Conservation (phyloP, 2,329 filamentous ascomycete genomes). For the Venturia carpophila region DNA sequence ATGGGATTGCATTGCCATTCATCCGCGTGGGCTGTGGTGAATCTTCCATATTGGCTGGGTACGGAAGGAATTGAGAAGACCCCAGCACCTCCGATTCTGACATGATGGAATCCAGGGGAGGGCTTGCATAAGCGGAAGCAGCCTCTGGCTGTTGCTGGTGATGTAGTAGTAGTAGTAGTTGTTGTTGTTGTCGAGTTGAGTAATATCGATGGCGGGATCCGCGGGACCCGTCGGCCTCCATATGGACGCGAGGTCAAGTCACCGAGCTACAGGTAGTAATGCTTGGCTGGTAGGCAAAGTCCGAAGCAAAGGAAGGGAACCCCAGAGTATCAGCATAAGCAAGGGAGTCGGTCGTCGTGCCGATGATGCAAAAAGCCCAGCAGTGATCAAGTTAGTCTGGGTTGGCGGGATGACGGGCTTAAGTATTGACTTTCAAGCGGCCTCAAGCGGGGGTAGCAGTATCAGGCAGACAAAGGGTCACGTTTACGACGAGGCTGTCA, state of each 20-base stretch:
- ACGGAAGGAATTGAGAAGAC: not conserved
- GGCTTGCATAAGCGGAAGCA: not conserved
- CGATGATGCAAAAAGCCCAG: not conserved
- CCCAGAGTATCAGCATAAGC: not conserved
- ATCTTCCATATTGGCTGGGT: not conserved
- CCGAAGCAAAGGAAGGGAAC: not conserved
- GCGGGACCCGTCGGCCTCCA: not conserved
- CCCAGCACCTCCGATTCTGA: not conserved
- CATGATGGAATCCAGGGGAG: not conserved
- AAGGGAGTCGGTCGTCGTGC: not conserved
- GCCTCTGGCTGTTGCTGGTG: not conserved
- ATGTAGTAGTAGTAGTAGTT: too few relatives aligned
- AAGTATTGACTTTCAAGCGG: not conserved
- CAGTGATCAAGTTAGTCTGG: not conserved
- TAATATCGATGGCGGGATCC: not conserved
- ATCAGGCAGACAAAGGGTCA: conserved; percentile 1
- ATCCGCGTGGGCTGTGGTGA: not conserved
- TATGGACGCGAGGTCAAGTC: not conserved
- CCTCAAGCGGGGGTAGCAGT: not conserved
- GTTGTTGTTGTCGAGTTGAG: not conserved
- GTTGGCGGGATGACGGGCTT: not conserved
- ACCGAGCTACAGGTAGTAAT: not conserved
- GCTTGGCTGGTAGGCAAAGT: not conserved
- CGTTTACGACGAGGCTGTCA: conserved; percentile 2
- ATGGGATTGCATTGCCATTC: not conserved